Base-by-base conservation (phyloP, 768 basidiomycete species). In the Rhodosporidiobolus sp. region DNA sequence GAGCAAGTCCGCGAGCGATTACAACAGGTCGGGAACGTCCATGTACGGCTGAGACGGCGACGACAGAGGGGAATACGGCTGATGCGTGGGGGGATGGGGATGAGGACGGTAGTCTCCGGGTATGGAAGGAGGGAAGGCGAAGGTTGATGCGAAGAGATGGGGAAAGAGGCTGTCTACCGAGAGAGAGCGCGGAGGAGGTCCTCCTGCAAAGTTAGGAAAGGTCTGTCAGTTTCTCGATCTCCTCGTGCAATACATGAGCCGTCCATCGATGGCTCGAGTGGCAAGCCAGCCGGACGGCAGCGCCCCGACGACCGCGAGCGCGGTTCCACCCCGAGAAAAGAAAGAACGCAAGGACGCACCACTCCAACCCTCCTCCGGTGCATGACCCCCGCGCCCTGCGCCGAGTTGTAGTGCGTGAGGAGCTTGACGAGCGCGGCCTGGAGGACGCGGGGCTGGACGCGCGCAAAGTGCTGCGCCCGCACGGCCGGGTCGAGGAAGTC, bases 341-440 rank as follows among this genome's bases (percentile, higher is more conserved):
- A 34, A 4, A 3, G 32, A 19, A 17, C 28, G 35, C 24, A n/a
- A n/a, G n/a, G 19, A 57, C 62, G 10, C 46, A 50, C 55, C n/a
- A 57, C 55, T 30, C 30, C 26, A 10, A 9, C 77, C 56, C 77
- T 70, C 65, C 80, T 77, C 63, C 79, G 65, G 30, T 79, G 71
- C 10, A 78, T 77, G 26, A 81, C 78, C 46, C 77, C 70, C 43
- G 50, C 48, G 58, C 78, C 75, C 4, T 67, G 70, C 19, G 76
- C 65, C 30, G 77, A 60, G 56, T 75, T 75, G 62, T 77, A 77
- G 53, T 64, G 70, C 34, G 72, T 65, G 28, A 73, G 35, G 5
- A 83, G 73, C 74, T 83, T 83, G 43, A 78, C 72, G 58, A 82
- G 63, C 32, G 80, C 80, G 17, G 77, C 70, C 20, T 80, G 78